These are phyloP conservation scores for Colletotrichum tabaci DNA, from an alignment of 2,329 filamentous ascomycete species.

Conservation along the genomic window DNA sequence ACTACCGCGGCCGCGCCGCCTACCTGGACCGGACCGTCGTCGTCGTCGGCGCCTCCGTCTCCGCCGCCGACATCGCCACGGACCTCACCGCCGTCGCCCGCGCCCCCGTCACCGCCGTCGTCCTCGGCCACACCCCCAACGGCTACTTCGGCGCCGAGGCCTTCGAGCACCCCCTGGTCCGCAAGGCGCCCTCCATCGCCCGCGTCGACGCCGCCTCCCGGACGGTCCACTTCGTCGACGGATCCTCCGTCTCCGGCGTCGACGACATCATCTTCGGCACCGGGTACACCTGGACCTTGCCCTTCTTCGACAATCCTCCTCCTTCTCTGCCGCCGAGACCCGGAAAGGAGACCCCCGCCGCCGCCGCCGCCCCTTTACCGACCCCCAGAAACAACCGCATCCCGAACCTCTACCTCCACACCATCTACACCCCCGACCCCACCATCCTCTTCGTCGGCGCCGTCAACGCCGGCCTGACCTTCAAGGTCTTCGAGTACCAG, in stretches of 20 bases:
- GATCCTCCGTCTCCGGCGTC: conserved; percentile 64
- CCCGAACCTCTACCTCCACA: conserved; percentile 69
- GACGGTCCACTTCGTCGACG: conserved; percentile 71
- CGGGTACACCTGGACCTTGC: conserved; percentile 75
- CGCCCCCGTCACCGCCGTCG: conserved; percentile 67
- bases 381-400: conserved; percentile 67
- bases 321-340: conserved; percentile 42
- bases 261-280: conserved; percentile 79
- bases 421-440: conserved; percentile 68
- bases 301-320: conserved; percentile 68
- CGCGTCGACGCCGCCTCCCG: conserved; percentile 55
- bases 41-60: conserved; percentile 75
- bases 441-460: conserved; percentile 72
- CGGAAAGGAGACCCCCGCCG: no score
- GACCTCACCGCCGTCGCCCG: conserved; percentile 63
- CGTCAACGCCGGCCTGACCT: conserved; percentile 71
- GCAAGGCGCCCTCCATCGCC: conserved; percentile 62
- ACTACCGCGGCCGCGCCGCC: conserved; percentile 62
- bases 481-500: conserved; percentile 80
- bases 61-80: conserved; percentile 73
- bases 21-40: conserved; percentile 68
- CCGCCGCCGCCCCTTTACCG: background rate
- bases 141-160: conserved; percentile 72
- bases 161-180: conserved; percentile 69
- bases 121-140: conserved; percentile 63